phyloP scores from a whole-genome alignment of 768 basidiomycete species.

The Serendipita sp. region DNA sequence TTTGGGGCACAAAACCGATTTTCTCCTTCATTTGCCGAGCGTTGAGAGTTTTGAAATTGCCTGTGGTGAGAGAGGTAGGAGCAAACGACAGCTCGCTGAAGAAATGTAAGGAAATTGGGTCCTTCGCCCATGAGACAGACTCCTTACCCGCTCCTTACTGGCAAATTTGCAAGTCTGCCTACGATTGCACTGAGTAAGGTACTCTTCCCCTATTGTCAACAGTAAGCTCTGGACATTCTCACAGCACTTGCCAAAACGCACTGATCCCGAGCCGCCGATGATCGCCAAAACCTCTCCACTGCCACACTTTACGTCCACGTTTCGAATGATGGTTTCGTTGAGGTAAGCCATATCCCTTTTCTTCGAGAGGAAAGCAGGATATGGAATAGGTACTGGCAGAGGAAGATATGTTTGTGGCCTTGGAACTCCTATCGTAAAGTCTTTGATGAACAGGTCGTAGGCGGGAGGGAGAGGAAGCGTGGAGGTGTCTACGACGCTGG shows the following conservation, averaged over 20 bases:
- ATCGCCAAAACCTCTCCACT: slow-evolving; percentile 25
- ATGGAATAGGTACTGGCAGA: slow-evolving; percentile 11
- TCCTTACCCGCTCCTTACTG: slow-evolving; percentile 17
- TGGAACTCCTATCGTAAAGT: slow-evolving; percentile 15
- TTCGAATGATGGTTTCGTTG: slow-evolving; percentile 17
- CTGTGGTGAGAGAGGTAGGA: not conserved
- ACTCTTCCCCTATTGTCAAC: slow-evolving; percentile 17
- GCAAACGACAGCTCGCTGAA: slow-evolving; percentile 1
- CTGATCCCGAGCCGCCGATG: slow-evolving; percentile 7
- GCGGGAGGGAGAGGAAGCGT: slow-evolving; percentile 13
- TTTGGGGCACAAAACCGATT: slow-evolving; percentile 26
- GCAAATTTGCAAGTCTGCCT: slow-evolving; percentile 17
- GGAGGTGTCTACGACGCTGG: not conserved
- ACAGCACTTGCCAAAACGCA: slow-evolving; percentile 15
- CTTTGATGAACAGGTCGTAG: slow-evolving; percentile 11
- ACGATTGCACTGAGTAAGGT: slow-evolving; percentile 22
- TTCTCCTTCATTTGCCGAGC: slow-evolving; percentile 15
- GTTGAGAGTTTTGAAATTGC: slow-evolving; percentile 9
- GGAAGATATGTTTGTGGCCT: slow-evolving; percentile 8
- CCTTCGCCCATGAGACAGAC: not conserved
- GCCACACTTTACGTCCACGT: slow-evolving; percentile 17
- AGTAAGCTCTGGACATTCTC: slow-evolving; percentile 8
- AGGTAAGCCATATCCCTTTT: not conserved
- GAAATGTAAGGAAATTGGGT: slow-evolving; percentile 9
- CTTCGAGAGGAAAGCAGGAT: slow-evolving; percentile 6